A percentile compares a stretch with the other conserved stretches of the same genome.
Conservation (phyloP, 1,284 basidiomycete genomes). For the Malassezia vespertilionis region DNA sequence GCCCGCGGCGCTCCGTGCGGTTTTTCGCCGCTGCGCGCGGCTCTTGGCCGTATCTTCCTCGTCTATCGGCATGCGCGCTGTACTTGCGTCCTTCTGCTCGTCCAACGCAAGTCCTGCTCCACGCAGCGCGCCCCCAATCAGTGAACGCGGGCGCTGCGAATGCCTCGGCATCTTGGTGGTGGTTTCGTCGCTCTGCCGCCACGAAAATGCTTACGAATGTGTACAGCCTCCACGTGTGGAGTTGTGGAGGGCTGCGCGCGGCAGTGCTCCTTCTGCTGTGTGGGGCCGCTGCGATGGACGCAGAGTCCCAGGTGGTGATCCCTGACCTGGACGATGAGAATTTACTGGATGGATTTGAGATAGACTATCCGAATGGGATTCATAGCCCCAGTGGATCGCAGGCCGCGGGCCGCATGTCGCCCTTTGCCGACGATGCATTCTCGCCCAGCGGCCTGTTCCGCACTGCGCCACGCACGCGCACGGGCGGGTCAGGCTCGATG, state of each 20-base stretch:
- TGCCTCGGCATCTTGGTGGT: conserved; percentile 21
- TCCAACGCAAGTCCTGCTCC: conserved; percentile 11
- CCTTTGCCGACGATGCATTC: background rate
- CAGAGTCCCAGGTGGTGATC: conserved; percentile 34
- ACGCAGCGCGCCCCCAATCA: conserved; percentile 12
- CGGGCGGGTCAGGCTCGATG: conserved; percentile 4
- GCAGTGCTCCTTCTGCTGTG: no score
- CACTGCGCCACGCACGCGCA: background rate
- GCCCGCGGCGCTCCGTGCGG: conserved; percentile 7
- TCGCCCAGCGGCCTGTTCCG: background rate
- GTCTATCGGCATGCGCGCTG: conserved; percentile 11
- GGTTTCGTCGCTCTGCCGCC: no score
- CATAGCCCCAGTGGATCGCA: conserved; percentile 17
- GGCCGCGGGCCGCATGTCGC: background rate
- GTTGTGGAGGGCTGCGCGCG: no score
- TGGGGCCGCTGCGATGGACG: background rate
- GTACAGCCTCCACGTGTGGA: background rate
- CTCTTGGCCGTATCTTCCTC: conserved; percentile 3
- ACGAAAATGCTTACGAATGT: background rate
- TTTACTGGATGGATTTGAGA: conserved; percentile 20
- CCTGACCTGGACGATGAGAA: conserved; percentile 42
- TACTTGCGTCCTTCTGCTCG: no score
- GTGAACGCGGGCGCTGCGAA: conserved; percentile 5
- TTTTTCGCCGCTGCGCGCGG: conserved; percentile 12
- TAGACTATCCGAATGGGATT: conserved; percentile 17